These are phyloP conservation scores for Polyporus arcularius DNA, from an alignment of 768 basidiomycete genomes.

Conservation along the genomic window DNA sequence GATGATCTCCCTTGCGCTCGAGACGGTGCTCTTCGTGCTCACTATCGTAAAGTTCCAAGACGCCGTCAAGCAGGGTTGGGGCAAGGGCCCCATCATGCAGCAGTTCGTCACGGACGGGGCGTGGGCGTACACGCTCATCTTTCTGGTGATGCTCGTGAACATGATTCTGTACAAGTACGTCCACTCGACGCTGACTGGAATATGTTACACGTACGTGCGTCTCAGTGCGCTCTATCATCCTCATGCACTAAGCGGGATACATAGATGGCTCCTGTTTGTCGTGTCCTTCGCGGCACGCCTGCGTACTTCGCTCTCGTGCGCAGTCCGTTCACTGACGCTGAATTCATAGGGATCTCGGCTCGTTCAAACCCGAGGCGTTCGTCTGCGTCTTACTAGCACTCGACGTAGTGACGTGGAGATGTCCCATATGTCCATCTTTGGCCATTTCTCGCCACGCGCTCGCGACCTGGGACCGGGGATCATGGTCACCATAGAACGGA, in stretches of 20 bases:
- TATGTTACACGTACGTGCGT: slow-evolving; percentile 28
- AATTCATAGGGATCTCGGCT: slow-evolving; percentile 19
- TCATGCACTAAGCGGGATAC: neutral
- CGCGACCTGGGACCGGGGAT: neutral
- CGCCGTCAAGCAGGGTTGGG: slow-evolving; percentile 26
- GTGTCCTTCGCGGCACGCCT: slow-evolving; percentile 26
- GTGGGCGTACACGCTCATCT: slow-evolving; percentile 31
- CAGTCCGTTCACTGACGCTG: neutral
- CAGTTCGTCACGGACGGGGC: slow-evolving; percentile 29
- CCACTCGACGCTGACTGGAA: slow-evolving; percentile 28
- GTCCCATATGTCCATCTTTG: neutral
- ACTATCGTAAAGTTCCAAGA: slow-evolving; percentile 25
- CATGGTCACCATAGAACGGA: neutral
- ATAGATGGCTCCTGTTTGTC: slow-evolving; percentile 29
- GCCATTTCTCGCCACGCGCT: neutral
- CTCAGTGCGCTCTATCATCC: neutral
- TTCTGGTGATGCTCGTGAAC: slow-evolving; percentile 28
- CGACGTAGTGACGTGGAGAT: neutral
- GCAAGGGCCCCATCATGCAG: slow-evolving; percentile 24
- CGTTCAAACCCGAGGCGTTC: slow-evolving; percentile 6
- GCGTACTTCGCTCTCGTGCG: too few species aligned
- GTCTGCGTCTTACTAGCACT: neutral
- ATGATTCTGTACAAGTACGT: slow-evolving; percentile 26
- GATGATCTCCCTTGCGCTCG: slow-evolving; percentile 26
- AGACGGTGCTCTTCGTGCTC: slow-evolving; percentile 28